Base-by-base conservation (phyloP, 345 rosid species). In the Euphorbia tirucalli region DNA sequence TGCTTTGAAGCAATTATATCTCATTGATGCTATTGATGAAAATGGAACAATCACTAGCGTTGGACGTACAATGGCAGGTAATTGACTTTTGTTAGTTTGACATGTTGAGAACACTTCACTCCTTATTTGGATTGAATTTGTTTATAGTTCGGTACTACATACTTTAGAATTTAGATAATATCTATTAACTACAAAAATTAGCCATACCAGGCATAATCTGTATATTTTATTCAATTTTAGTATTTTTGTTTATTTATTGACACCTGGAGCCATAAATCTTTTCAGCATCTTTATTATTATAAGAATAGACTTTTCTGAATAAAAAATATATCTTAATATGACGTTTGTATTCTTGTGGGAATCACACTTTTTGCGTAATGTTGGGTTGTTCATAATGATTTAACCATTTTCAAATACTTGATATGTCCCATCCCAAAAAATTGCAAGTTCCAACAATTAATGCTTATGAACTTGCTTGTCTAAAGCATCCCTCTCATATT, bases 11-110 rank as follows among this genome's bases (percentile, higher is more conserved):
- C 99, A 95, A 69, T 80, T 95, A 68, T 85, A 90, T 86, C 87
- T 95, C 67, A 89, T 92, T 72, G 99, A 95, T 78, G 99, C 97
- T 37, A 90, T 92, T 69, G 96, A 89, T 84, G 97, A 87, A 80
- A 74, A 82, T 78, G 99, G 99, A 73, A 76, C 85, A 54, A 88
- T 95, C 72, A 89, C 97, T 74, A 88, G 84, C 57, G 67, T 87
- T 84, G 99, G 99, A 72, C 82, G 71, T 70, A 90, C 86, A 66
- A 92, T 95, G 99, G 89, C 99, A 9, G 97, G 99, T 95, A 92
- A 56, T 68, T 61, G 71, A 56, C 66, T 72, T 74, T 73, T 46
- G 39, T 69, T 41, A 50, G 58, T 49, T 72, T 70, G 63, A 10
- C 43, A 25, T 31, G 49, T 19, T 71, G 39, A 41, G 69, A 22